Base-by-base conservation (phyloP, 2,329 filamentous ascomycete species). In the Rutstroemia sp. region DNA sequence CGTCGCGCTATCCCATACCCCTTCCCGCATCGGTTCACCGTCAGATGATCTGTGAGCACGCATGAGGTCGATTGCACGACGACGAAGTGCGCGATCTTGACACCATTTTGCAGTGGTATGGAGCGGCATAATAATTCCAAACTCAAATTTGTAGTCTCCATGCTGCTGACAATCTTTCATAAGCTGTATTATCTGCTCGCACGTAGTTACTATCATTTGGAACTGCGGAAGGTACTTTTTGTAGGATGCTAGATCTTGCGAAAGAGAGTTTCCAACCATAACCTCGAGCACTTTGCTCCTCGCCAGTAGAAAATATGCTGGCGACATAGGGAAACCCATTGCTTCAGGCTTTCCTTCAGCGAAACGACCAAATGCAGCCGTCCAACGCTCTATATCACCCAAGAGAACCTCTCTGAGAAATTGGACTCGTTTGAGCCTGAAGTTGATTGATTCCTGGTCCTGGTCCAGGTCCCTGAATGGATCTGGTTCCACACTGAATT, bases 121-220 rank as follows among this genome's bases (percentile, higher is more conserved):
- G 4, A 54, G 25, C 8, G 52, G 52, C 45, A 49, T 49, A n/a
- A 54, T 25, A 7, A 49, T 38, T 9, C 45, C 45, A 4, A 41
- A 46, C 9, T 54, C 52, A 14, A 54, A 54, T 27, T 54, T 54
- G 18, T 49, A 49, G 12, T 42, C 30, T 4, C 44, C 45, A 49
- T n/a, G 18, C 49, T 50, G 37, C n/a, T 37, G 52, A 12, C 38
- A 19, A 23, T 49, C 34, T 30, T 54, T 42, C 12, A 37, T 49
- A n/a, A 18, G 16, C 3, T 49, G n/a, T 4, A 54, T 12, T 18
- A 49, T 3, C 5, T 34, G 12, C 45, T 54, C 45, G 18, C 18
- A 25, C 16, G n/a, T 30, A 14, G 10, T 4, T 19, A 54, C 19
- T 41, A 49, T 42, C 18, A 12, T 39, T 30, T 42, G 52, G 34